Conservation (phyloP, 805 yeast species). For the Pichia californica region DNA sequence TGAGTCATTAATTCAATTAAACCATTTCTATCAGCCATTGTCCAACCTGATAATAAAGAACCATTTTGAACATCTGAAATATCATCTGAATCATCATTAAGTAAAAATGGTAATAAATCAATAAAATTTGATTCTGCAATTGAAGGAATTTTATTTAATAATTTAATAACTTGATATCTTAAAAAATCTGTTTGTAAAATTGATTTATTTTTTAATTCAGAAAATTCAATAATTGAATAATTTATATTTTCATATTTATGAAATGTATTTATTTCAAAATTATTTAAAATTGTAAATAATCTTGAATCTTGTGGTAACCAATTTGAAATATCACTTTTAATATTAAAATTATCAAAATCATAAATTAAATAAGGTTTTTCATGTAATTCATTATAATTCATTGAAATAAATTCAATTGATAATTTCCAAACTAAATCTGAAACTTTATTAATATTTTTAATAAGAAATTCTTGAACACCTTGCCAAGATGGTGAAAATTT, state of each 20-base stretch:
- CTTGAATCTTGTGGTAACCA: slow-evolving; percentile 45
- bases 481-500: slow-evolving; percentile 84
- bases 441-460: slow-evolving; percentile 37
- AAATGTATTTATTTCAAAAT: slow-evolving; percentile 22
- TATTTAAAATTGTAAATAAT: slow-evolving; percentile 35
- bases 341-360: slow-evolving; percentile 10
- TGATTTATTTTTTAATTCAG: slow-evolving; percentile 33
- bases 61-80: slow-evolving; percentile 26
- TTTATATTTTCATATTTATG: slow-evolving; percentile 30
- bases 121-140: slow-evolving; percentile 62
- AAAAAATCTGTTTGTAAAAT: slow-evolving; percentile 37
- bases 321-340: slow-evolving; percentile 11
- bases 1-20: slow-evolving; percentile 56
- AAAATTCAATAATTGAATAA: slow-evolving; percentile 33
- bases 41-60: slow-evolving; percentile 21
- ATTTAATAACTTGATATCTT: slow-evolving; percentile 51
- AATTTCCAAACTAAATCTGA: slow-evolving; percentile 51
- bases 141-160: slow-evolving; percentile 51
- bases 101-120: slow-evolving; percentile 52
- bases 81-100: slow-evolving; percentile 31
- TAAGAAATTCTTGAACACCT: slow-evolving; percentile 58
- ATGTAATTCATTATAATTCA: slow-evolving; percentile 14
- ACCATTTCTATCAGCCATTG: slow-evolving; percentile 43
- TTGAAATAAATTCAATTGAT: slow-evolving; percentile 31
- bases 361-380: slow-evolving; percentile 17